Evolutionary conservation across 2,329 filamentous ascomycete species (phyloP).

Genomic region (Ophiocordyceps unilateralis): DNA sequence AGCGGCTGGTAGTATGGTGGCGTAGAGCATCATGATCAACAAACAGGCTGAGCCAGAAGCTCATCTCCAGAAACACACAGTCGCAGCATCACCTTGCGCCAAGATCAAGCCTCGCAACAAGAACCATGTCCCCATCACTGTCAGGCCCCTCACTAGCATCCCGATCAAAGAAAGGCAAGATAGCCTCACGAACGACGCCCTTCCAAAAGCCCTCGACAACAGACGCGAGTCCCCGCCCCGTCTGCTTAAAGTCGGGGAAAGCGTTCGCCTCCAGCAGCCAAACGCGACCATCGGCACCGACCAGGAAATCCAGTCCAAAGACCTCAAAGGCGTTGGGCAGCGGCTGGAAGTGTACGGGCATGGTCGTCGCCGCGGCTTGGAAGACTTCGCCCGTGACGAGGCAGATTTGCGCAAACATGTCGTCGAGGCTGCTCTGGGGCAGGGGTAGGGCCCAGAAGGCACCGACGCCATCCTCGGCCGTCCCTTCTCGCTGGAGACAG

Average conservation of each 20-base stretch:
- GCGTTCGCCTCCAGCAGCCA: constrained; percentile 89
- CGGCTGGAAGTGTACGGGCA: constrained; percentile 84
- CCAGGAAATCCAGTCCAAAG: constrained; percentile 80
- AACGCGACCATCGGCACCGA: constrained; percentile 44
- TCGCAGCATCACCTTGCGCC: constrained; percentile 18
- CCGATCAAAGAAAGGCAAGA: constrained; percentile 50
- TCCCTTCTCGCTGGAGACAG: constrained; percentile 42
- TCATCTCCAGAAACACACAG: no score
- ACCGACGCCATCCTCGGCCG: constrained; percentile 40
- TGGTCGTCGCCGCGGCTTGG: constrained; percentile 66
- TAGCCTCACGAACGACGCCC: constrained; percentile 49
- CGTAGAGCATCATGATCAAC: no score
- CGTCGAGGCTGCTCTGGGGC: constrained; percentile 33
- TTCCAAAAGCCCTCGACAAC: constrained; percentile 65
- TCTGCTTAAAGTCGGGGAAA: constrained; percentile 92
- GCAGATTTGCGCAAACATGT: constrained; percentile 61
- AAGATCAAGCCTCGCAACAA: constrained; percentile 35
- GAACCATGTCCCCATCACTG: constrained; percentile 25
- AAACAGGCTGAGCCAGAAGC: no score
- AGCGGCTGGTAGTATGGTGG: no score
- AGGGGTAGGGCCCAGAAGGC: constrained; percentile 53
- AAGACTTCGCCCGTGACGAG: constrained; percentile 60
- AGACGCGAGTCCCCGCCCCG: constrained; percentile 58
- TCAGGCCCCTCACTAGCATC: constrained; percentile 2
- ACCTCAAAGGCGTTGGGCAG: constrained; percentile 80